phyloP scores from a whole-genome alignment of 2,329 filamentous ascomycete species.

The Rutstroemia sp. region DNA sequence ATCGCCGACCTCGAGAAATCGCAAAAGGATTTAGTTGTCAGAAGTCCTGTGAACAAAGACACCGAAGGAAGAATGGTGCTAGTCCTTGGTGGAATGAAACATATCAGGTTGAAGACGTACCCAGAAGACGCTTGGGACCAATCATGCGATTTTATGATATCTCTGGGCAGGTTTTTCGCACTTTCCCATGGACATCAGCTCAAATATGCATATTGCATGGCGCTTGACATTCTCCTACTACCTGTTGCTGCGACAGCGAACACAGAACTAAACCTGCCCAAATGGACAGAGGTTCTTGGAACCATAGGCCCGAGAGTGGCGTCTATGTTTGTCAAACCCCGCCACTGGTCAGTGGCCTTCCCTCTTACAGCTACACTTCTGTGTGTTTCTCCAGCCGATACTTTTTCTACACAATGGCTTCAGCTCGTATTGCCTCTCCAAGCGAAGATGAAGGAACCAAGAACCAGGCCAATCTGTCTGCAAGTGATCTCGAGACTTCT shows the following conservation, averaged over 20 bases:
- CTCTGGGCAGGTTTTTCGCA: constrained; percentile 73
- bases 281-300: constrained; percentile 81
- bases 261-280: constrained; percentile 69
- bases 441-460: constrained; percentile 75
- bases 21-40: constrained; percentile 67
- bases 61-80: constrained; percentile 78
- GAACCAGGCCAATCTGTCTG: constrained; percentile 69
- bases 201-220: constrained; percentile 91
- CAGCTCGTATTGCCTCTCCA: constrained; percentile 72
- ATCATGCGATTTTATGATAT: constrained; percentile 82
- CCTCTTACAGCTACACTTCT: constrained; percentile 80
- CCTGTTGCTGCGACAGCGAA: constrained; percentile 77
- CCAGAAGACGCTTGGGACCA: constrained; percentile 73
- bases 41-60: constrained; percentile 59
- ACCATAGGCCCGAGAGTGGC: constrained; percentile 70
- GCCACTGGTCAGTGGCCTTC: constrained; percentile 86
- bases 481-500: constrained; percentile 84
- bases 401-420: constrained; percentile 80
- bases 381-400: constrained; percentile 79
- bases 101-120: constrained; percentile 68
- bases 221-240: constrained; percentile 78
- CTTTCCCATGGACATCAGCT: constrained; percentile 81
- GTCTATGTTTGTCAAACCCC: constrained; percentile 83
- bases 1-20: constrained; percentile 71
- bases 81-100: constrained; percentile 84